Percentiles rank a stretch among this genome's conserved stretches.
Evolutionary conservation across 2,329 filamentous ascomycete genomes (phyloP).

Genomic region (Trichoderma endophyticum): DNA sequence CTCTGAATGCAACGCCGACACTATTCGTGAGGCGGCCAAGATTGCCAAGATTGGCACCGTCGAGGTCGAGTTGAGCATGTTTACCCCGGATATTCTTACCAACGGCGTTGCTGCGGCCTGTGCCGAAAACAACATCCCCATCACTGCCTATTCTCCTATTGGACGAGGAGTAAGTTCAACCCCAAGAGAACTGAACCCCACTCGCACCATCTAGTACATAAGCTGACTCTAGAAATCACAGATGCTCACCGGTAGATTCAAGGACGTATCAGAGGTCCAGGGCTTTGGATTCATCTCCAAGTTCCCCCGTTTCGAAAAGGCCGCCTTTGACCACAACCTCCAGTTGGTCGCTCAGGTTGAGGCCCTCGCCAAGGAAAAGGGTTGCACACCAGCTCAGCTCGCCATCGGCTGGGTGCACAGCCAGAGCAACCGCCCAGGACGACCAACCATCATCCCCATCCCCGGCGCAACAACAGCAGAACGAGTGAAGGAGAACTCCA

Average conservation of each 20-base stretch:
- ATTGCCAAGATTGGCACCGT: constrained; percentile 45
- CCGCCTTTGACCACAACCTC: constrained; percentile 62
- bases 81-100: constrained; percentile 44
- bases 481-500: constrained; percentile 61
- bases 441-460: constrained; percentile 61
- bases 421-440: constrained; percentile 48
- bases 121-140: constrained; percentile 61
- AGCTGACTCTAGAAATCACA: constrained; percentile 20
- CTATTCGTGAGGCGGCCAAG: constrained; percentile 47
- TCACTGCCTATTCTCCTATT: constrained; percentile 60
- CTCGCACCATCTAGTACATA: not conserved
- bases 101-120: constrained; percentile 55
- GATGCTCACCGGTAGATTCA: constrained; percentile 32
- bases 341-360: constrained; percentile 57
- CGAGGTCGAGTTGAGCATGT: constrained; percentile 55
- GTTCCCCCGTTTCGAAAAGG: constrained; percentile 59
- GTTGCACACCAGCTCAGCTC: constrained; percentile 60
- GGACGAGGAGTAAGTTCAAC: constrained; percentile 30
- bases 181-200: constrained; percentile 7
- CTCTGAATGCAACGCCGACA: constrained; percentile 49
- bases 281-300: constrained; percentile 23
- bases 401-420: constrained; percentile 62
- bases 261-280: constrained; percentile 26
- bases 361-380: constrained; percentile 57
- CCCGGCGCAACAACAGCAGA: constrained; percentile 58